These are phyloP conservation scores for Chloris gayana DNA, from an alignment of 176 grass and related monocot species.

Conservation along the genomic window DNA sequence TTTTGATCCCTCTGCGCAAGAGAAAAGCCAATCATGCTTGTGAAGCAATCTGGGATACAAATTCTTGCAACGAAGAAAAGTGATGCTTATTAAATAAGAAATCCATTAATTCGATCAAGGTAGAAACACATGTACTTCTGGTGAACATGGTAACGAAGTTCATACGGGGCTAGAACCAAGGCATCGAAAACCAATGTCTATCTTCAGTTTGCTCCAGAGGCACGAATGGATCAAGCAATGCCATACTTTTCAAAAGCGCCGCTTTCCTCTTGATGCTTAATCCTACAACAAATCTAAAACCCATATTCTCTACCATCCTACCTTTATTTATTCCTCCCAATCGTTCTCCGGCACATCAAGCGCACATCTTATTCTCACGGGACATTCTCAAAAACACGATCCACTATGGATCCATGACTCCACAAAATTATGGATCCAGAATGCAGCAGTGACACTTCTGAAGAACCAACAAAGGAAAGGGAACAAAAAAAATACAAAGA, in stretches of 20 bases:
- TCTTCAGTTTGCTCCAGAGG: conserved; percentile 15
- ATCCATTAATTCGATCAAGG: not conserved
- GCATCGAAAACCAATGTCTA: not conserved
- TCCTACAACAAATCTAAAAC: not conserved
- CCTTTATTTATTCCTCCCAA: conserved; percentile 3
- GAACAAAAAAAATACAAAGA: not conserved
- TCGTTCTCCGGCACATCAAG: not conserved
- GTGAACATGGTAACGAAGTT: conserved; percentile 2
- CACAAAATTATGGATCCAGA: conserved; percentile 4
- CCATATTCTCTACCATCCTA: not conserved
- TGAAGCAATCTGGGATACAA: not conserved
- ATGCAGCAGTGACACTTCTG: conserved; percentile 1
- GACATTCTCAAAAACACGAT: conserved; percentile 1
- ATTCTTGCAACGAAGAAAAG: not conserved
- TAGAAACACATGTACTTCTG: not conserved
- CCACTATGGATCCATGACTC: not conserved
- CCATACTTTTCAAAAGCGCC: not conserved
- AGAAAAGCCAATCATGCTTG: not conserved
- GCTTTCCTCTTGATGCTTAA: not conserved
- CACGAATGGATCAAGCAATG: not conserved
- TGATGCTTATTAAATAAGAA: not conserved
- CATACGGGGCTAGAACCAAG: not conserved
- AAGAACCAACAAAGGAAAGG: not conserved
- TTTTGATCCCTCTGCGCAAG: conserved; percentile 21
- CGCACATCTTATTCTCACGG: not conserved